A percentile compares a stretch with the other conserved stretches of the same genome.
Conservation (phyloP, 2,329 filamentous ascomycete species). For the Mariannaea sp. region DNA sequence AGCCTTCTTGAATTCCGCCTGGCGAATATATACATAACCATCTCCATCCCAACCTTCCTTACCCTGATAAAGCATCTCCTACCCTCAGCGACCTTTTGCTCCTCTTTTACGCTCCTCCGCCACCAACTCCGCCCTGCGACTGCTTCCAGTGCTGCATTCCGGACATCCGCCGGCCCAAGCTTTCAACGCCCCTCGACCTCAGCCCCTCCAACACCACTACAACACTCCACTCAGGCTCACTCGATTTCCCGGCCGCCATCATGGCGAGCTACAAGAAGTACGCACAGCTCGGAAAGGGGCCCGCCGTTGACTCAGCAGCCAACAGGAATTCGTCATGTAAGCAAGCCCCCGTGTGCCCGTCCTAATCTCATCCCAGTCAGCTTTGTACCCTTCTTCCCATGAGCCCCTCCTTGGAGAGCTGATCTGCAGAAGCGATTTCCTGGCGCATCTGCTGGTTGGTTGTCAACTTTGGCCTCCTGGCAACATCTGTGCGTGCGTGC, state of each 20-base stretch:
- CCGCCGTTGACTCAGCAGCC: slow-evolving; percentile 32
- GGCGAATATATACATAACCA: slow-evolving; percentile 7
- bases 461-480: slow-evolving; percentile 4
- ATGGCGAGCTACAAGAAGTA: slow-evolving; percentile 40
- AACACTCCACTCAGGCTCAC: slow-evolving; percentile 10
- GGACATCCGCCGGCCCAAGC: no score
- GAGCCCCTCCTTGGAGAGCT: slow-evolving; percentile 27
- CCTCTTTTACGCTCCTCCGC: background rate
- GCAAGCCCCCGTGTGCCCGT: slow-evolving; percentile 21
- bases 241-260: slow-evolving; percentile 18
- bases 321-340: slow-evolving; percentile 30
- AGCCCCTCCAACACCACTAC: slow-evolving; percentile 12
- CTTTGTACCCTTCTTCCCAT: slow-evolving; percentile 4
- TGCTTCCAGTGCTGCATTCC: background rate
- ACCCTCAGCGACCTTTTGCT: background rate
- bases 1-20: background rate
- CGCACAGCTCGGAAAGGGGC: slow-evolving; percentile 34
- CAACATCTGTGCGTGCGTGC: slow-evolving; percentile 5
- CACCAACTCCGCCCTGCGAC: background rate
- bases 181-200: slow-evolving; percentile 9
- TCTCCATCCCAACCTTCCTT: slow-evolving; percentile 7
- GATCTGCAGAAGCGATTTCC: slow-evolving; percentile 31
- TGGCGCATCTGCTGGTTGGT: slow-evolving; percentile 14
- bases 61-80: background rate
- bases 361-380: slow-evolving; percentile 29